Percentiles rank a stretch among this genome's conserved stretches.
Evolutionary conservation across 495 filamentous ascomycete species (phyloP).

Genomic region (Penicillium manginii): DNA sequence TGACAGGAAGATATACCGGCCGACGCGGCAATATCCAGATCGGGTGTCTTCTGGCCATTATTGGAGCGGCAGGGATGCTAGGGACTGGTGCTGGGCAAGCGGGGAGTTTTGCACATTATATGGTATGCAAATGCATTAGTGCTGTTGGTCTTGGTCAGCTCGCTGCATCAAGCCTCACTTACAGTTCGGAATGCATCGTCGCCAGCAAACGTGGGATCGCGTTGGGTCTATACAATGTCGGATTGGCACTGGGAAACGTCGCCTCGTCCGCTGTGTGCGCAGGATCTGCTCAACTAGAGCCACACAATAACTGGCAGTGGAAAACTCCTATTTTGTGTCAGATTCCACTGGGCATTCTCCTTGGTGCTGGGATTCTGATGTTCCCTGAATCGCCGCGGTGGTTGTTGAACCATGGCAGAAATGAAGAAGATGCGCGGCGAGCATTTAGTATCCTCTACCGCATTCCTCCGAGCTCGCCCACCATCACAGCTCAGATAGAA

Average conservation of each 20-base stretch:
- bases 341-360: conserved; percentile 31
- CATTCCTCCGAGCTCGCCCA: conserved; percentile 23
- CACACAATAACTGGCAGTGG: conserved; percentile 34
- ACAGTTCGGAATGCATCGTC: conserved; percentile 35
- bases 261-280: conserved; percentile 32
- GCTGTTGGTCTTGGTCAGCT: conserved; percentile 33
- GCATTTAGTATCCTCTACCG: conserved; percentile 29
- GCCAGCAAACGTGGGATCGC: conserved; percentile 32
- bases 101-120: conserved; percentile 31
- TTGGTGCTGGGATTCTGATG: conserved; percentile 33
- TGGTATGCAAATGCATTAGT: conserved; percentile 37
- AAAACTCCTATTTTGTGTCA: conserved; percentile 37
- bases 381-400: conserved; percentile 39
- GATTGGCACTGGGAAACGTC: conserved; percentile 31
- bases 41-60: conserved; percentile 23
- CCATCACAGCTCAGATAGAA: conserved; percentile 28
- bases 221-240: conserved; percentile 33
- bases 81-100: conserved; percentile 22
- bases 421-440: conserved; percentile 27
- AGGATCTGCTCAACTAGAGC: conserved; percentile 25
- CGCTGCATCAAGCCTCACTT: conserved; percentile 22
- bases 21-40: conserved; percentile 27
- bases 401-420: conserved; percentile 23
- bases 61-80: conserved; percentile 32
- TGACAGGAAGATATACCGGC: conserved; percentile 26